Evolutionary conservation across 805 yeast species (phyloP), one percentile per base, ranked within the genome.

Genomic region (Zygotorulaspora sp.): DNA sequence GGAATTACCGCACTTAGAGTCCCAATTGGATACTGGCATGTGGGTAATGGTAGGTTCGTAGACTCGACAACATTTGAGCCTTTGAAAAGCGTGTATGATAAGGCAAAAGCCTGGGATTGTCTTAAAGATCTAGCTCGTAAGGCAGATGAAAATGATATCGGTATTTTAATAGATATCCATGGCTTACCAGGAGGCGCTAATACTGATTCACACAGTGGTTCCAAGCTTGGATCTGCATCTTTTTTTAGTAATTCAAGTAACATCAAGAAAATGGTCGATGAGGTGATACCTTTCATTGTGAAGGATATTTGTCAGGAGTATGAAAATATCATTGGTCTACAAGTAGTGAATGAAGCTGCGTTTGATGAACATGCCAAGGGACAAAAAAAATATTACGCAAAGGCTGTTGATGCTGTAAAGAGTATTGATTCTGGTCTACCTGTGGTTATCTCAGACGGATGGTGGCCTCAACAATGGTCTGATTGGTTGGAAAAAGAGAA

Each of bases 181-280:
- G 97, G 83, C 0, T 61, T 90, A 7, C 97, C 97, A 4, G 87
- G 86, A 10, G 97, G 97, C 24, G 97, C 97, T 16, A 90, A 92
- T 54, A 73, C 78, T 1, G 83, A 80, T 21, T 85, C 80, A 33
- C 97, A 89, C 58, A 78, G 90, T 49, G 97, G 97, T 7, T 80
- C 78, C 35, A 36, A 21, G n/a, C 38, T 43, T 24, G 38, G 38
- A 6, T 25, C 44, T 3, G 50, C 57, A 5, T 17, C 44, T 40
- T 63, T 36, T 66, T 78, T 31, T 72, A 71, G 2, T 55, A 65
- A 29, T 78, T 30, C 30, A 49, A 61, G 23, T 52, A 68, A 18
- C 52, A 69, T 32, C 71, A 72, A 43, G 11, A 53, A 65, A 7
- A 52, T 67, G 19, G 75, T 81, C 8, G 53, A 77, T 11, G 70